Percentiles rank a stretch among this genome's conserved stretches.
Conservation (phyloP, 768 basidiomycete genomes). For the Leucocoprinus birnbaumii region DNA sequence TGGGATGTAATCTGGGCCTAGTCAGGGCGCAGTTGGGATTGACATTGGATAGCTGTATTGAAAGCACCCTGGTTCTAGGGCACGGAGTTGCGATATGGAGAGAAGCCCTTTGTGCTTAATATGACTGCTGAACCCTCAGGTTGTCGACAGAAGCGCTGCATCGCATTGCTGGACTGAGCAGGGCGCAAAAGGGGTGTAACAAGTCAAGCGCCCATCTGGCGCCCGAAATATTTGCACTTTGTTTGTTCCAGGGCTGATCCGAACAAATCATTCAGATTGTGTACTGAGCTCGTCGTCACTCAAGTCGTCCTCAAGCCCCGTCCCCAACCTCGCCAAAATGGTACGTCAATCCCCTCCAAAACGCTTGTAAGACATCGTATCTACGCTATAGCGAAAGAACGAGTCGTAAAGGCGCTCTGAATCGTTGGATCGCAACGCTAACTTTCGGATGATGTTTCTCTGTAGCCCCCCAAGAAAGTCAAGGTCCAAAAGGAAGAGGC, state of each 20-base stretch:
- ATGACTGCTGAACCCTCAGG: too few relatives aligned
- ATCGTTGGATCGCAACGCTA: conserved; percentile 50
- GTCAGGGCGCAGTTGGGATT: too few relatives aligned
- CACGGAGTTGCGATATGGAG: too few relatives aligned
- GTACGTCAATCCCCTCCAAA: conserved; percentile 26
- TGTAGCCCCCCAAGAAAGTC: conserved; percentile 80
- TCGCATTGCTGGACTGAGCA: too few relatives aligned
- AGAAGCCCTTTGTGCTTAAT: too few relatives aligned
- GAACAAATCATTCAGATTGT: conserved; percentile 12
- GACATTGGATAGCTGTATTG: too few relatives aligned
- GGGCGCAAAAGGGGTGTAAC: background rate
- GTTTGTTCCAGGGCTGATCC: conserved; percentile 9
- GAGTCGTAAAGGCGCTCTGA: background rate
- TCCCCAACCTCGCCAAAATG: conserved; percentile 31
- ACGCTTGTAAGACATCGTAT: background rate
- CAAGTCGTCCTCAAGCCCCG: conserved; percentile 32
- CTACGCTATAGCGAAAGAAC: conserved; percentile 6
- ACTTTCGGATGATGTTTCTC: conserved; percentile 41
- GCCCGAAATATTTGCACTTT: background rate
- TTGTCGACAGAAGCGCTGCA: too few relatives aligned
- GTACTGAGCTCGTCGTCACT: conserved; percentile 20
- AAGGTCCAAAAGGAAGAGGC: conserved; percentile 78
- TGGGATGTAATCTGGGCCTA: too few relatives aligned
- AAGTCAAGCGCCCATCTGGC: background rate
- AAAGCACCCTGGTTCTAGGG: too few relatives aligned